Evolutionary conservation across 768 basidiomycete genomes (phyloP).

Genomic region (Russula ochroleuca): DNA sequence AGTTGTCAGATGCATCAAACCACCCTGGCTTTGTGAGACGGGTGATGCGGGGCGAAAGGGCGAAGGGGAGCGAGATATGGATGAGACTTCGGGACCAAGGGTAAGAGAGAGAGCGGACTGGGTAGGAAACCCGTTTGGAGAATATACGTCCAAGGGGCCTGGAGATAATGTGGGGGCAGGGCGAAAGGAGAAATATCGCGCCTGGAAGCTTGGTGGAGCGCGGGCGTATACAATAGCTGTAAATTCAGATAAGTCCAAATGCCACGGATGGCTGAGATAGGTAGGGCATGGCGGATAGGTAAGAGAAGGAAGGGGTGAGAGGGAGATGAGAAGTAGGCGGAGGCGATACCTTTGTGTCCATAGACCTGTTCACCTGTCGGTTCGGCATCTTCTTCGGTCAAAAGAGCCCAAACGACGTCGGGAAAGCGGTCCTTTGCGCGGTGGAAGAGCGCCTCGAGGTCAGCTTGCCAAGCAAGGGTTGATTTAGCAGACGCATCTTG

Average conservation of each 20-base stretch:
- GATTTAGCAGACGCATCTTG: conserved; percentile 65
- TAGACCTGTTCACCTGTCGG: conserved; percentile 55
- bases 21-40: conserved; percentile 38
- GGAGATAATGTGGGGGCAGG: conserved; percentile 53
- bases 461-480: conserved; percentile 71
- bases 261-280: neutral
- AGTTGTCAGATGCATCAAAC: conserved; percentile 59
- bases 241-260: conserved; percentile 1
- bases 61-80: conserved; percentile 44
- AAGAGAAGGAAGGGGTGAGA: neutral
- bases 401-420: conserved; percentile 92
- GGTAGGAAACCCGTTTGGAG: conserved; percentile 46
- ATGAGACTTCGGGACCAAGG: conserved; percentile 42
- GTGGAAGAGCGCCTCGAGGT: conserved; percentile 72
- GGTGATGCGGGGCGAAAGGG: conserved; percentile 39
- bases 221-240: conserved; percentile 92
- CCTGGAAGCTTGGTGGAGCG: conserved; percentile 88
- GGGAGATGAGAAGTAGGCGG: neutral
- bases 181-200: conserved; percentile 78
- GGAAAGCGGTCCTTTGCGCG: conserved; percentile 88
- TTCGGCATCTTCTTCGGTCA: conserved; percentile 45
- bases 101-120: conserved; percentile 61
- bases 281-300: neutral
- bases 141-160: conserved; percentile 37
- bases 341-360: conserved; percentile 85